phyloP scores from a whole-genome alignment of 139 green algal genomes.

The Yamagishiella unicocca region DNA sequence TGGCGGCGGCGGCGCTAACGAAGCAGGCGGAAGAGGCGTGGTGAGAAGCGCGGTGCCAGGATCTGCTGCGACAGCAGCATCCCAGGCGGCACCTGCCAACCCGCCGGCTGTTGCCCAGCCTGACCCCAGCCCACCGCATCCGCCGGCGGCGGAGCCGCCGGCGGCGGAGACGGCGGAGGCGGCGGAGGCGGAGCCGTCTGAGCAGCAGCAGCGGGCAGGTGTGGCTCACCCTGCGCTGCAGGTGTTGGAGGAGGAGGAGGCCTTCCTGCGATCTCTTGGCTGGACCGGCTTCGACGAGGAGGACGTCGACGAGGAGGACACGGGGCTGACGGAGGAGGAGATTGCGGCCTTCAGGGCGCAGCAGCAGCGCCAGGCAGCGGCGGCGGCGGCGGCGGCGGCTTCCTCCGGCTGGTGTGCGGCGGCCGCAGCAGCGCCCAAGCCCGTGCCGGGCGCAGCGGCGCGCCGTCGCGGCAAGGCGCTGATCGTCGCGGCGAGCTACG shows the following conservation, averaged over 20 bases:
- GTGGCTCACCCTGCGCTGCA: constrained; percentile 8
- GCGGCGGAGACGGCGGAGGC: not conserved
- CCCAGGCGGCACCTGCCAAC: no score
- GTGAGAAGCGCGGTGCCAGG: no score
- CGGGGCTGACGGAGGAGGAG: constrained; percentile 69
- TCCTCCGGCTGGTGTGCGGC: not conserved
- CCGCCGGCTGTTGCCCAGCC: no score
- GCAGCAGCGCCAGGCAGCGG: not conserved
- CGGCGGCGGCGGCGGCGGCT: not conserved
- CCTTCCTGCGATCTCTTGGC: constrained; percentile 68
- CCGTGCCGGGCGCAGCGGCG: not conserved
- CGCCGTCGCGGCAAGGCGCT: constrained; percentile 14
- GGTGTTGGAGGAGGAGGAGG: constrained; percentile 64
- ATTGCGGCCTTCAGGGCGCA: constrained; percentile 64
- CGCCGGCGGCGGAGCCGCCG: not conserved
- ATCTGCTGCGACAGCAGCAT: no score
- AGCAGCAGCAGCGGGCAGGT: not conserved
- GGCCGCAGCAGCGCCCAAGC: not conserved
- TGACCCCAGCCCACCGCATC: not conserved
- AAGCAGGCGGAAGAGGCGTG: no score
- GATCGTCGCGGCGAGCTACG: constrained; percentile 42
- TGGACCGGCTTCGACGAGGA: constrained; percentile 61
- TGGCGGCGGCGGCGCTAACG: not conserved
- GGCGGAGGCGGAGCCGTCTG: not conserved
- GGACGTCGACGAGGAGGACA: constrained; percentile 46